phyloP scores from a whole-genome alignment of 2,329 filamentous ascomycete species.

The Colletotrichum paranaense region DNA sequence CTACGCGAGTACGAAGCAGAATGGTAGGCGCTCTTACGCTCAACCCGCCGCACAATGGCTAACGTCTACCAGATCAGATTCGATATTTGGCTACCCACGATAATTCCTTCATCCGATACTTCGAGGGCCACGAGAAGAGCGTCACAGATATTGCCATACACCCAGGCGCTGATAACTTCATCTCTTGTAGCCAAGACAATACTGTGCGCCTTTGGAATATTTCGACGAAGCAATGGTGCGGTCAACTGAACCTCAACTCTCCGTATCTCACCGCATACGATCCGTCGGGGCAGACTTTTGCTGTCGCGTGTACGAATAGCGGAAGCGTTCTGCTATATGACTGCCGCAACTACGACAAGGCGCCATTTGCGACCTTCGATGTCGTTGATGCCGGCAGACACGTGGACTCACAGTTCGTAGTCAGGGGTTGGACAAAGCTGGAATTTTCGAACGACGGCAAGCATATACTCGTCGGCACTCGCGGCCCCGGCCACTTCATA shows the following conservation, averaged over 20 bases:
- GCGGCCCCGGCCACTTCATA: slow-evolving; percentile 86
- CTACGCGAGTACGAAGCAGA: slow-evolving; percentile 95
- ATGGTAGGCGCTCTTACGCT: slow-evolving; percentile 60
- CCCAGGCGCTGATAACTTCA: slow-evolving; percentile 88
- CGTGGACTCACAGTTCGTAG: slow-evolving; percentile 66
- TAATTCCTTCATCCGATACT: slow-evolving; percentile 96
- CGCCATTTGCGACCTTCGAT: slow-evolving; percentile 89
- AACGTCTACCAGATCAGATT: slow-evolving; percentile 53
- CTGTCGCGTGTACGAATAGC: slow-evolving; percentile 84
- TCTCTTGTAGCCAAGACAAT: slow-evolving; percentile 91
- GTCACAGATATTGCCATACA: slow-evolving; percentile 89
- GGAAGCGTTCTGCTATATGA: slow-evolving; percentile 91
- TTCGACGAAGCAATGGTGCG: slow-evolving; percentile 81
- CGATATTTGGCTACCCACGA: slow-evolving; percentile 92
- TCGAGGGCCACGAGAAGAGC: slow-evolving; percentile 85
- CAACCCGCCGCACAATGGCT: neutral
- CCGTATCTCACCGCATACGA: slow-evolving; percentile 91
- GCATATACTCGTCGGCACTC: slow-evolving; percentile 84
- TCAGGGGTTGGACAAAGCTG: slow-evolving; percentile 86
- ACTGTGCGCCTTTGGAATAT: slow-evolving; percentile 93
- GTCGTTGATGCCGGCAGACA: slow-evolving; percentile 67
- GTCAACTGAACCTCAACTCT: slow-evolving; percentile 81
- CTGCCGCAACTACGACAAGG: slow-evolving; percentile 91
- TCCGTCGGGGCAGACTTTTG: slow-evolving; percentile 91
- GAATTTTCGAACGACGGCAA: slow-evolving; percentile 98